A percentile compares a stretch with the other conserved stretches of the same genome.
Evolutionary conservation across 2,329 filamentous ascomycete genomes (phyloP).

Genomic region (Aspergillus jensenii): DNA sequence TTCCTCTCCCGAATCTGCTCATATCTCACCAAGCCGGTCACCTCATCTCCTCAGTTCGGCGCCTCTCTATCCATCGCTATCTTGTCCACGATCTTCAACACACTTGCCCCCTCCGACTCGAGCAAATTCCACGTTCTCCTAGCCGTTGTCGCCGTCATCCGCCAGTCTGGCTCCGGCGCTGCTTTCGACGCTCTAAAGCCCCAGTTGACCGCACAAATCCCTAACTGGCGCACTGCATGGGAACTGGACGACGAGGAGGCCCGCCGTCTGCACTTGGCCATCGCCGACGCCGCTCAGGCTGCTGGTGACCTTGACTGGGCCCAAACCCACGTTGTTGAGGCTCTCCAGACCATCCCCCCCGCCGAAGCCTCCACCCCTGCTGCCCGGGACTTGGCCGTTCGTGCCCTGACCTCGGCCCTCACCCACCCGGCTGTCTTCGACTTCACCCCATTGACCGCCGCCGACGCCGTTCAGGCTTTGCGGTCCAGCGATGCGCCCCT

Average conservation of each 20-base stretch:
- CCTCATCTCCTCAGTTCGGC: conserved; percentile 81
- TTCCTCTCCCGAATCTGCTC: conserved; percentile 86
- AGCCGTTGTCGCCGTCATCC: conserved; percentile 82
- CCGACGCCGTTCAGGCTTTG: conserved; percentile 80
- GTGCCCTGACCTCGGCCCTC: conserved; percentile 67
- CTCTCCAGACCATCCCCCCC: conserved; percentile 72
- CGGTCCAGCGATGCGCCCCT: conserved; percentile 79
- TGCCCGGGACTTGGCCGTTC: conserved; percentile 60
- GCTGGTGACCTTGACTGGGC: conserved; percentile 74
- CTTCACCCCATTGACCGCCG: conserved; percentile 69
- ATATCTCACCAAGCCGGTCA: conserved; percentile 83
- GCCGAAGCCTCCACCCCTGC: conserved; percentile 56
- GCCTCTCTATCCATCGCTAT: conserved; percentile 83
- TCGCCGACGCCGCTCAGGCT: conserved; percentile 78
- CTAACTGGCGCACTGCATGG: conserved; percentile 81
- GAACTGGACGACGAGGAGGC: conserved; percentile 76
- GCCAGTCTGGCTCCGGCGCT: conserved; percentile 64
- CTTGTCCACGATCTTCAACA: conserved; percentile 95
- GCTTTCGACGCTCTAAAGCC: conserved; percentile 82
- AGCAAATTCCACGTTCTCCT: conserved; percentile 88
- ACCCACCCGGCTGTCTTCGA: conserved; percentile 67
- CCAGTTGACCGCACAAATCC: conserved; percentile 74
- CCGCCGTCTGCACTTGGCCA: conserved; percentile 78
- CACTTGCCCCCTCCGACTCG: conserved; percentile 72
- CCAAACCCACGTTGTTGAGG: conserved; percentile 70